Percentiles rank a stretch among this genome's conserved stretches.
Conservation (phyloP, 768 basidiomycete genomes). For the Rossbeevera mucosa region DNA sequence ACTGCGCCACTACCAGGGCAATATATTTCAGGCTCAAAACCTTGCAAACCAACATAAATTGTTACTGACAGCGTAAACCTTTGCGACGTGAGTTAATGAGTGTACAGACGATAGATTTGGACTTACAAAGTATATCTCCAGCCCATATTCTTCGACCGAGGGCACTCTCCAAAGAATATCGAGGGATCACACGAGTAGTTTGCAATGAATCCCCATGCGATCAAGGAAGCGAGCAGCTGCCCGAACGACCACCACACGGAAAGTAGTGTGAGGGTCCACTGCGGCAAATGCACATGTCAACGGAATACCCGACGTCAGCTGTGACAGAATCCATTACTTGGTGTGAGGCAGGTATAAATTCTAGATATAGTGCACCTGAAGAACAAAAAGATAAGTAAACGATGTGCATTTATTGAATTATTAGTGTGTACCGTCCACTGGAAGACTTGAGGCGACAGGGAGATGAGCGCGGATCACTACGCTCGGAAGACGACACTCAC, state of each 20-base stretch:
- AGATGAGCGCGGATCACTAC: slow-evolving; percentile 17
- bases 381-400: slow-evolving; percentile 10
- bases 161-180: slow-evolving; percentile 37
- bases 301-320: background rate
- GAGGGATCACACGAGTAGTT: slow-evolving; percentile 47
- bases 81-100: background rate
- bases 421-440: slow-evolving; percentile 40
- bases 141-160: slow-evolving; percentile 50
- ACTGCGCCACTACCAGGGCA: slow-evolving; percentile 36
- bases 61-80: slow-evolving; percentile 40
- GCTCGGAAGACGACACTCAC: slow-evolving; percentile 27
- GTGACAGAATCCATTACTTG: slow-evolving; percentile 23
- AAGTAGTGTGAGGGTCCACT: slow-evolving; percentile 53
- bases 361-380: slow-evolving; percentile 41
- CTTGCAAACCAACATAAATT: background rate
- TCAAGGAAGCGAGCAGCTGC: slow-evolving; percentile 45
- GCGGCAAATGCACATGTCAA: background rate
- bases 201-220: slow-evolving; percentile 54
- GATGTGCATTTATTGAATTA: background rate
- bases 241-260: slow-evolving; percentile 53
- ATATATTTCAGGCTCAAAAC: slow-evolving; percentile 1
- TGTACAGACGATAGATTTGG: background rate
- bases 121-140: slow-evolving; percentile 53
- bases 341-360: slow-evolving; percentile 40
- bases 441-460: slow-evolving; percentile 28